phyloP scores from a whole-genome alignment of 129 eudicot genomes.

The Escallonia rubra region DNA sequence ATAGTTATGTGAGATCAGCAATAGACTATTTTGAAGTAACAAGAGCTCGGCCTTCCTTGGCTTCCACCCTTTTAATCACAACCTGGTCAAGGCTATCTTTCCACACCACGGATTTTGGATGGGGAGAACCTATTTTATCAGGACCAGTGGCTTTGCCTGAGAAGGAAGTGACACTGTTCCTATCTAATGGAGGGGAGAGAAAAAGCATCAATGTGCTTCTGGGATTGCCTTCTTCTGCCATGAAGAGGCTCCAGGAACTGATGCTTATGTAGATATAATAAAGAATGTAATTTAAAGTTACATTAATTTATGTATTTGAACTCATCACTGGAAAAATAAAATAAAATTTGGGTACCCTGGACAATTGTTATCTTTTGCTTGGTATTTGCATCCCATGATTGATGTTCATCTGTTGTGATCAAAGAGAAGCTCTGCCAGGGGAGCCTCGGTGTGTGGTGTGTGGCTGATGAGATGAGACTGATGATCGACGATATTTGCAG shows the following conservation, averaged over 20 bases:
- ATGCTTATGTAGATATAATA: not conserved
- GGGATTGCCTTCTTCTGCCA: slow-evolving; percentile 32
- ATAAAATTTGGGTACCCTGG: no score
- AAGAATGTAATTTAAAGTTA: no score
- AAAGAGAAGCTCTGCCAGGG: no score
- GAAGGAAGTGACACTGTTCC: slow-evolving; percentile 30
- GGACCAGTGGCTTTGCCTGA: slow-evolving; percentile 38
- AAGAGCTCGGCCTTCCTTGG: slow-evolving; percentile 30
- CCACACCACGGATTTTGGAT: slow-evolving; percentile 34
- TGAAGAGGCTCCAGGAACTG: slow-evolving; percentile 12
- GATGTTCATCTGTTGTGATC: no score
- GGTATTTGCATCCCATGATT: no score
- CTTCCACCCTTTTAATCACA: slow-evolving; percentile 27
- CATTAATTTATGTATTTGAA: no score
- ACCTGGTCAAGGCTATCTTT: slow-evolving; percentile 36
- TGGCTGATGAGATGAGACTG: no score
- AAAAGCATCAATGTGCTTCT: slow-evolving; percentile 28
- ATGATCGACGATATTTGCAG: no score
- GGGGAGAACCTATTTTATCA: slow-evolving; percentile 30
- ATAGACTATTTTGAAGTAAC: slow-evolving; percentile 27
- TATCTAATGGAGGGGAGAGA: slow-evolving; percentile 24
- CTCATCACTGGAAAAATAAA: no score
- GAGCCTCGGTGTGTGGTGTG: no score
- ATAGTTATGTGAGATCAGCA: slow-evolving; percentile 23
- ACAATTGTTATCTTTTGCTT: no score